Percentiles rank a stretch among this genome's conserved stretches.
These are phyloP conservation scores for Flaveria trinervia DNA, from an alignment of 129 eudicot species.

Conservation along the genomic window DNA sequence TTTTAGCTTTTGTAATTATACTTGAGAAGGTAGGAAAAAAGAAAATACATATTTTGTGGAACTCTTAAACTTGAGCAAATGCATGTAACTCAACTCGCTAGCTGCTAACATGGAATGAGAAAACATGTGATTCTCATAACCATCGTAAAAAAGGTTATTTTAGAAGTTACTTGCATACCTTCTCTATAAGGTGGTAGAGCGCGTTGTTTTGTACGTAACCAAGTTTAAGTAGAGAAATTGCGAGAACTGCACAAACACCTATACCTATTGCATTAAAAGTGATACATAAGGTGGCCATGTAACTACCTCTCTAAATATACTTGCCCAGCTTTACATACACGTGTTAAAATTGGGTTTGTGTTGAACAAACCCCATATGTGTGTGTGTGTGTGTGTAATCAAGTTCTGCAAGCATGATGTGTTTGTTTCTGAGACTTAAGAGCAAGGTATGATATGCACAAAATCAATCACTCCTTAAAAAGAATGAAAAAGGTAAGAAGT, in stretches of 20 bases:
- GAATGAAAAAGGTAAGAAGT: not conserved
- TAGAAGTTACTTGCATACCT: not conserved
- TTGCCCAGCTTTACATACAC: not conserved
- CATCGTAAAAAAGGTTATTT: not conserved
- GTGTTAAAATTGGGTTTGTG: not conserved
- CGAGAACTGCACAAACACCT: not conserved
- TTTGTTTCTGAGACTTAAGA: not conserved
- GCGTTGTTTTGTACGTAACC: not conserved
- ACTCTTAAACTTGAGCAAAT: not conserved
- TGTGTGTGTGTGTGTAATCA: not conserved
- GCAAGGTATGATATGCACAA: not conserved
- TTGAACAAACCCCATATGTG: not conserved
- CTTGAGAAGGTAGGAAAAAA: not conserved
- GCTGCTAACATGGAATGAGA: not conserved
- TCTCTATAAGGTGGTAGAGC: not conserved
- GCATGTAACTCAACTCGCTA: not conserved
- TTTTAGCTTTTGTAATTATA: not conserved
- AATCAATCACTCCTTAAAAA: not conserved
- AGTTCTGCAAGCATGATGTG: not conserved
- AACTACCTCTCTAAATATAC: not conserved
- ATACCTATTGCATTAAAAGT: not conserved
- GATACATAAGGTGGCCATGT: not conserved
- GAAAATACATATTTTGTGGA: not conserved
- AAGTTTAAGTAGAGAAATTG: not conserved
- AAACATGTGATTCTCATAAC: not conserved